Percentiles rank a stretch among this genome's conserved stretches.
phyloP scores from a whole-genome alignment of 768 basidiomycete species.

The Boletus coccyginus region DNA sequence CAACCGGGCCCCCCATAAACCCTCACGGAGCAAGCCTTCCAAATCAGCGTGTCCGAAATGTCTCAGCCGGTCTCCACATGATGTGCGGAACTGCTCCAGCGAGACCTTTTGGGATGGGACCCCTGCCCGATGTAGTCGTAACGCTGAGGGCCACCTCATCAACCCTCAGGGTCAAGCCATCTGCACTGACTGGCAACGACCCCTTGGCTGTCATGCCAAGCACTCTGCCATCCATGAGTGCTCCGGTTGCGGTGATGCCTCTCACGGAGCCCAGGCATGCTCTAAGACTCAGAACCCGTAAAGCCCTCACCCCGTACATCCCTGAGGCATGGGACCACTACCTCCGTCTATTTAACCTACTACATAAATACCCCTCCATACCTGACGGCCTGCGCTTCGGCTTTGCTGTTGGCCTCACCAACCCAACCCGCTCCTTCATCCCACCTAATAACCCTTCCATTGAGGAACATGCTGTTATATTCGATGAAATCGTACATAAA shows the following conservation, averaged over 20 bases:
- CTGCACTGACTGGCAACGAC: too few relatives aligned
- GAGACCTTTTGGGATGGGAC: too few relatives aligned
- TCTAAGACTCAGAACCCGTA: neutral
- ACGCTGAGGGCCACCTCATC: too few relatives aligned
- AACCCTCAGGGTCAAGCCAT: too few relatives aligned
- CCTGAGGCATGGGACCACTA: neutral
- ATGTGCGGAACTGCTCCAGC: neutral
- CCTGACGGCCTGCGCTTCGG: neutral
- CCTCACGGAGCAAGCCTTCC: neutral
- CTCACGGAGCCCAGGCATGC: neutral
- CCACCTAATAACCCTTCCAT: neutral
- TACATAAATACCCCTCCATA: neutral
- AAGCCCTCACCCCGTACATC: neutral
- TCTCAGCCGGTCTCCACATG: neutral
- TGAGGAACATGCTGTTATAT: neutral
- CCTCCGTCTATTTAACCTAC: too few relatives aligned
- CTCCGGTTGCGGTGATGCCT: rapidly evolving
- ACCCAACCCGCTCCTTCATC: neutral
- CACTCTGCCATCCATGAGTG: neutral
- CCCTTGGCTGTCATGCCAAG: too few relatives aligned
- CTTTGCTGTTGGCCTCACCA: neutral
- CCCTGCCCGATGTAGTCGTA: too few relatives aligned
- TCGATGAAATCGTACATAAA: too few relatives aligned
- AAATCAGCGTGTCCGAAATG: neutral
- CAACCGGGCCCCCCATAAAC: neutral